Evolutionary conservation across 2,329 filamentous ascomycete genomes (phyloP).

Genomic region (Elsinoe perseae): DNA sequence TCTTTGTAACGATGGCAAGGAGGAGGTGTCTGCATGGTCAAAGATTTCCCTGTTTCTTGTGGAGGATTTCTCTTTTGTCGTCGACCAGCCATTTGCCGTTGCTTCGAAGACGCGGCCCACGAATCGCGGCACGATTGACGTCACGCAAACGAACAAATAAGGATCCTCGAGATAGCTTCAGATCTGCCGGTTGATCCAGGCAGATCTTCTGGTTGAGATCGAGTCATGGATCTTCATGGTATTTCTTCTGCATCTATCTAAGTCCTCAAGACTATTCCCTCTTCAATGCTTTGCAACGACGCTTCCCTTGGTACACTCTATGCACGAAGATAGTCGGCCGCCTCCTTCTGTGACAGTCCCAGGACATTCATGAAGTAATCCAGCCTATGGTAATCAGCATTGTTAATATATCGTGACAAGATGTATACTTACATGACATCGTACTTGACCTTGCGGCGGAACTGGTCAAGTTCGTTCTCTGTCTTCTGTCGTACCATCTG

Average conservation of each 20-base stretch:
- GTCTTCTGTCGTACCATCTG: slow-evolving; percentile 63
- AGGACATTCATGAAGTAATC: slow-evolving; percentile 59
- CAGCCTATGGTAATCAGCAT: slow-evolving; percentile 39
- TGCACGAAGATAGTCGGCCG: slow-evolving; percentile 28
- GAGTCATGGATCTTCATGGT: not conserved
- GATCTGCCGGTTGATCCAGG: not conserved
- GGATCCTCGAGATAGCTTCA: not conserved
- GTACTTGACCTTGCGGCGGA: slow-evolving; percentile 59
- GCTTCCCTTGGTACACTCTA: not conserved
- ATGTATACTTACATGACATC: slow-evolving; percentile 64
- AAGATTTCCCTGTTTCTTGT: not conserved
- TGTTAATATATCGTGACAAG: not conserved
- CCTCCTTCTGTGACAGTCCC: slow-evolving; percentile 48
- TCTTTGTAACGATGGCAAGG: not conserved
- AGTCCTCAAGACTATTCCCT: not conserved
- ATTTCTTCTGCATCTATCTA: not conserved
- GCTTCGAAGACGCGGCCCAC: not conserved
- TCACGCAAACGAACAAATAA: not conserved
- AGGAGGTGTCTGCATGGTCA: not conserved
- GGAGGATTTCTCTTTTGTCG: not conserved
- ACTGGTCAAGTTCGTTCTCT: slow-evolving; percentile 64
- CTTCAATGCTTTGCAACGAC: not conserved
- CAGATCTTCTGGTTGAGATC: not conserved
- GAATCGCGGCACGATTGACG: not conserved
- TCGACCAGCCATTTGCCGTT: not conserved